Evolutionary conservation across 768 basidiomycete genomes (phyloP), one percentile per base, ranked within the genome.

Genomic region (Termitomyces sp.): DNA sequence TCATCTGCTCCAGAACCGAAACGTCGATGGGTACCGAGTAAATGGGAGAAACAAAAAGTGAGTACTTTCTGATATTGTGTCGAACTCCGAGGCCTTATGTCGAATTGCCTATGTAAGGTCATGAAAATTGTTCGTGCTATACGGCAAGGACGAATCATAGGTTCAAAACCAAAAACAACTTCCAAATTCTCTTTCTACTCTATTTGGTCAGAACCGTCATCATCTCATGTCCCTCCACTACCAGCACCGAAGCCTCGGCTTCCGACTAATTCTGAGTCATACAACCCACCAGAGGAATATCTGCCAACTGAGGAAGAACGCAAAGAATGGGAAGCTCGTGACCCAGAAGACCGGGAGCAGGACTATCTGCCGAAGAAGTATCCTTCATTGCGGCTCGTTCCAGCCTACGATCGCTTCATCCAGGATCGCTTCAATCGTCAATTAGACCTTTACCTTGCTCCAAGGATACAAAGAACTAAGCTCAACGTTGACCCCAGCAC

Each of bases 91-190:
- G 40, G 28, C 35, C 48, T 33, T 30, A 22, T 26, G 11, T 36
- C 52, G 8, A 40, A 43, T n/a, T 26, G 56, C 48, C 52, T 65
- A 22, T 41, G 51, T 32, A 62, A 97, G 95, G 85, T 99, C 63
- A 95, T 99, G 93, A 99, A 98, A 82, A 98, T 98, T 60, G 95
- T 99, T 60, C 94, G 95, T 48, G 96, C 96, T 5, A 98, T 99
- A 66, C 86, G 97, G 9, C 88, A 94, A 77, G 97, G 97, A 35
- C 88, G 92, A 44, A 99, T 99, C 62, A 67, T 94, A 7, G 91
- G 94, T 32, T 86, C 90, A 61, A 96, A 93, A 72, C 91, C 94
- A 14, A 90, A 84, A 72, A 81, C 81, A n/a, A 76, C 79, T 5
- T 77, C 80, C 36, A 82, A 84, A 72, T 82, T 81, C 44, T 82